Percentiles rank a stretch among this genome's conserved stretches.
Conservation (phyloP, 139 green algal genomes). For the Ettlia oleoabundans region DNA sequence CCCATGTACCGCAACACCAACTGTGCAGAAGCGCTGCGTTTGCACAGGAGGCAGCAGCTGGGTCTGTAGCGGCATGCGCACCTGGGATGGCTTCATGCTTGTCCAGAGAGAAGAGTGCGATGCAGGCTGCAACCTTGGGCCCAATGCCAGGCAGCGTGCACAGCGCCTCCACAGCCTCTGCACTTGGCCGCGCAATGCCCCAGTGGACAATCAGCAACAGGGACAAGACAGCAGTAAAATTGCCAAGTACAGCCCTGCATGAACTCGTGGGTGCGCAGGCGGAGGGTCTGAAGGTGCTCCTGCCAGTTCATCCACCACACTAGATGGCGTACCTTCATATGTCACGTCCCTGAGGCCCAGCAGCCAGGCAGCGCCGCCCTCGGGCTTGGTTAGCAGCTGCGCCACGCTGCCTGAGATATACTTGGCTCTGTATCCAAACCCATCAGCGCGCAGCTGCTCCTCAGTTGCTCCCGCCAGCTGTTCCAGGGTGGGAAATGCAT, state of each 20-base stretch:
- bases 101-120: constrained; percentile 94
- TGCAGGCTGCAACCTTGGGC: constrained; percentile 93
- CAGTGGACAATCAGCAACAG: no score
- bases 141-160: constrained; percentile 87
- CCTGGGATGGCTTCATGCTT: constrained; percentile 80
- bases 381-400: constrained; percentile 66
- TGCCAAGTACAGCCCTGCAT: no score
- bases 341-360: constrained; percentile 59
- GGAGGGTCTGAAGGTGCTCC: no score
- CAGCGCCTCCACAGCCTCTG: constrained; percentile 76
- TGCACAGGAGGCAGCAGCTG: neutral
- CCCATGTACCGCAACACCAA: no score
- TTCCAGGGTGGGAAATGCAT: constrained; percentile 87
- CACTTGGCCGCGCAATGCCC: no score
- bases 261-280: no score
- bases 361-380: constrained; percentile 79
- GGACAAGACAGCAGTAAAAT: no score
- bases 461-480: constrained; percentile 84
- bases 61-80: neutral
- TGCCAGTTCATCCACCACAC: no score
- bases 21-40: neutral
- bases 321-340: constrained; percentile 50
- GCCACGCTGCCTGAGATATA: constrained; percentile 79
- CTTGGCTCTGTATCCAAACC: constrained; percentile 92
- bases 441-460: constrained; percentile 74